These are phyloP conservation scores for Hericium coralloides DNA, from an alignment of 768 basidiomycete species.

Conservation along the genomic window DNA sequence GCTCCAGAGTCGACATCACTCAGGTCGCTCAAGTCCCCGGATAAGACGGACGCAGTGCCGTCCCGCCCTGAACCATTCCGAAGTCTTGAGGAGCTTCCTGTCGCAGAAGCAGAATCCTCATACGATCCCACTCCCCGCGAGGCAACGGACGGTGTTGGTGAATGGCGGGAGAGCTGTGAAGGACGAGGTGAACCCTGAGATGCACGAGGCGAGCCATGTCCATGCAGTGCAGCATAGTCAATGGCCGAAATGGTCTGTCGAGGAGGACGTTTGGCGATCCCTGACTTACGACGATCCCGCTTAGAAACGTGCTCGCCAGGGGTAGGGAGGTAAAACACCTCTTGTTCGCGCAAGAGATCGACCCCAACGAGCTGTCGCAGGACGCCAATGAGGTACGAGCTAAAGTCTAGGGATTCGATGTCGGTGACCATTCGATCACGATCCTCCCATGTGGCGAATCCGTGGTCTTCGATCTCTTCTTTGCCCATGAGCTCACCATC, in stretches of 20 bases:
- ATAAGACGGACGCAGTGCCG: background rate
- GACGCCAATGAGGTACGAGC: constrained; percentile 43
- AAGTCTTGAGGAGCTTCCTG: background rate
- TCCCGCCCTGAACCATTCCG: background rate
- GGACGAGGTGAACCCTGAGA: constrained; percentile 2
- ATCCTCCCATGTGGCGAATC: constrained; percentile 45
- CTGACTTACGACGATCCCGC: constrained; percentile 7
- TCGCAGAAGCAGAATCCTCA: background rate
- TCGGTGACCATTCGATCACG: constrained; percentile 34
- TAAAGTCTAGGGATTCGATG: constrained; percentile 43
- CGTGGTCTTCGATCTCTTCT: constrained; percentile 55
- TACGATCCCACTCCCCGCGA: background rate
- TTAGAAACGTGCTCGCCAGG: constrained; percentile 32
- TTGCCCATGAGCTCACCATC: constrained; percentile 44
- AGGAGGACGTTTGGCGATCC: constrained; percentile 4
- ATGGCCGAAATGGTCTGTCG: constrained; percentile 7
- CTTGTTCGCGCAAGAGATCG: constrained; percentile 54
- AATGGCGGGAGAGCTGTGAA: background rate
- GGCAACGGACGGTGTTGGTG: background rate
- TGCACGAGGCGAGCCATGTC: constrained; percentile 5
- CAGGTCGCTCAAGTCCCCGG: background rate
- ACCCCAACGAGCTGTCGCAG: constrained; percentile 56
- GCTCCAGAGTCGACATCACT: constrained; percentile 1
- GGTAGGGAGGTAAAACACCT: constrained; percentile 53
- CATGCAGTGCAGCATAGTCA: background rate